Percentiles rank a stretch among this genome's conserved stretches.
These are phyloP conservation scores for Saturnispora mendoncae DNA, from an alignment of 805 yeast genomes.

Conservation along the genomic window DNA sequence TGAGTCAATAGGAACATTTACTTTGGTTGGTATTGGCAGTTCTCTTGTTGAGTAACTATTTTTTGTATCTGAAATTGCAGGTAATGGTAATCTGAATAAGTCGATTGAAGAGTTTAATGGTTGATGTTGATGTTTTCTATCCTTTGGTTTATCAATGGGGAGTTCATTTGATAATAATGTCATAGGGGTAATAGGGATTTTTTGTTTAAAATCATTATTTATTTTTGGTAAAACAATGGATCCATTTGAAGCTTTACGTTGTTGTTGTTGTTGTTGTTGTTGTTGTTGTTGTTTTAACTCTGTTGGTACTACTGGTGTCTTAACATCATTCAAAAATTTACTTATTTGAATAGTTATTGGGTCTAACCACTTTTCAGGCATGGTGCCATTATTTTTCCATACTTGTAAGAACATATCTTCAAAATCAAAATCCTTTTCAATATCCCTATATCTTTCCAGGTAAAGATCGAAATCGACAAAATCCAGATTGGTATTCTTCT, in stretches of 20 bases:
- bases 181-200: background rate
- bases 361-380: conserved; percentile 19
- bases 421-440: conserved; percentile 49
- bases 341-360: conserved; percentile 21
- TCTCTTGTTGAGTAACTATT: background rate
- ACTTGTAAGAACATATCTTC: conserved; percentile 28
- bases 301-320: background rate
- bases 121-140: background rate
- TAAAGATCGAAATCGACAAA: conserved; percentile 50
- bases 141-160: no score
- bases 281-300: background rate
- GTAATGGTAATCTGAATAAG: conserved; percentile 1
- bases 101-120: background rate
- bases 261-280: background rate
- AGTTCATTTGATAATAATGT: background rate
- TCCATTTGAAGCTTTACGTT: background rate
- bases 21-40: background rate
- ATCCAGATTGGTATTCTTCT: conserved; percentile 31
- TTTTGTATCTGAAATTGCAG: background rate
- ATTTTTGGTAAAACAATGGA: no score
- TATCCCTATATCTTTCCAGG: conserved; percentile 50
- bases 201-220: no score
- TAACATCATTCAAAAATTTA: conserved; percentile 7
- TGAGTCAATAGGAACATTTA: background rate
- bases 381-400: conserved; percentile 24